A percentile compares a stretch with the other conserved stretches of the same genome.
Evolutionary conservation across 1,139 yeast species (phyloP).

Genomic region (Candida freyschussii): DNA sequence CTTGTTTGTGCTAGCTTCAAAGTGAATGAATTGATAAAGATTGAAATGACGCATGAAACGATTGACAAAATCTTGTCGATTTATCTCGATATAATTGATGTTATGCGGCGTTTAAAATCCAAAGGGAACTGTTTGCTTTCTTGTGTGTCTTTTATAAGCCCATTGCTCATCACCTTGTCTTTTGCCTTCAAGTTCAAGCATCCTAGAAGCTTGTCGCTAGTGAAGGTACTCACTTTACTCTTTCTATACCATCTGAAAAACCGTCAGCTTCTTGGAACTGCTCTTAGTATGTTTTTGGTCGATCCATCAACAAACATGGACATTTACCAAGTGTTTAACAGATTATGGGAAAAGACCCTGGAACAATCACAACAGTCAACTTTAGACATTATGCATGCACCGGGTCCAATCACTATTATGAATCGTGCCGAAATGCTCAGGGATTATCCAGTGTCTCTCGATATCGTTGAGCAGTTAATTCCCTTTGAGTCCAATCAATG

Average conservation of each 20-base stretch:
- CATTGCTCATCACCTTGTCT: conserved; percentile 22
- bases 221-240: conserved; percentile 15
- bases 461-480: conserved; percentile 13
- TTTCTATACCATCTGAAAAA: conserved; percentile 15
- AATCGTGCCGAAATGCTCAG: conserved; percentile 15
- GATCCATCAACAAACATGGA: conserved; percentile 18
- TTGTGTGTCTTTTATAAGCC: conserved; percentile 19
- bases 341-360: conserved; percentile 23
- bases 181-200: conserved; percentile 18
- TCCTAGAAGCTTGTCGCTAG: conserved; percentile 8
- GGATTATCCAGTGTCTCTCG: conserved; percentile 3
- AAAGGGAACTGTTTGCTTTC: conserved; percentile 7
- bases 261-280: conserved; percentile 8
- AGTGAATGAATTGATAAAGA: conserved; percentile 15
- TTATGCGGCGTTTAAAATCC: conserved; percentile 7
- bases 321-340: conserved; percentile 21
- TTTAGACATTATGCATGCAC: conserved; percentile 7
- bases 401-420: conserved; percentile 21
- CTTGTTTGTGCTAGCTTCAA: conserved; percentile 15
- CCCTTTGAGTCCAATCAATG: conserved; percentile 15
- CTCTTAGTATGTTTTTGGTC: conserved; percentile 14
- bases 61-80: conserved; percentile 12
- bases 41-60: conserved; percentile 9
- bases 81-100: conserved; percentile 13
- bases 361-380: conserved; percentile 7